These are phyloP conservation scores for Crucihimalaya himalaica DNA, from an alignment of 345 rosid genomes.

Conservation along the genomic window DNA sequence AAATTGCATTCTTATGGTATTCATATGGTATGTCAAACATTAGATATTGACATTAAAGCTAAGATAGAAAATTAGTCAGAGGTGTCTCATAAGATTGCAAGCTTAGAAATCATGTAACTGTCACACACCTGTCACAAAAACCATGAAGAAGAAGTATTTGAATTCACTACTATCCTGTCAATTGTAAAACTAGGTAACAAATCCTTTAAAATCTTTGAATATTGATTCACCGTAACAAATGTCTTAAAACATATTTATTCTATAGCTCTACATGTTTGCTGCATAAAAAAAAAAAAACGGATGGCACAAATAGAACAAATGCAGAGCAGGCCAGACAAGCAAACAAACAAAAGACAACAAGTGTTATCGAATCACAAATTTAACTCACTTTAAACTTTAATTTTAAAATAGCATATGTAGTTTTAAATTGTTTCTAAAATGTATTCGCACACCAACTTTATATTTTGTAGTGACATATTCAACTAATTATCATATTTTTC, in stretches of 20 bases:
- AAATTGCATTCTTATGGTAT: too few relatives aligned
- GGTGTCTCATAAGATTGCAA: not conserved
- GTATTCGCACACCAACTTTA: not conserved
- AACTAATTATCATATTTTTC: not conserved
- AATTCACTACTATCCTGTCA: conserved; percentile 1
- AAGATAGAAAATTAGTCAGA: not conserved
- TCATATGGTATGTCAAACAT: not conserved
- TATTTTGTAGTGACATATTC: not conserved
- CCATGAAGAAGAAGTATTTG: not conserved
- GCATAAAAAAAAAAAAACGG: not conserved
- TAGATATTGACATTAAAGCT: not conserved
- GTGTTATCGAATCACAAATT: not conserved
- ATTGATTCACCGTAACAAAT: not conserved
- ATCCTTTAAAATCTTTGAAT: conserved; percentile 22
- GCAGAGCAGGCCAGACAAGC: not conserved
- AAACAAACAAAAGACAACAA: not conserved
- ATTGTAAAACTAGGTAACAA: conserved; percentile 20
- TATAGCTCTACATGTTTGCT: not conserved
- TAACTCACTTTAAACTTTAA: not conserved
- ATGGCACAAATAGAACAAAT: not conserved
- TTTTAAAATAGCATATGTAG: too few relatives aligned
- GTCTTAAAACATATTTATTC: not conserved
- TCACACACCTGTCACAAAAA: conserved; percentile 3
- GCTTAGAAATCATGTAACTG: not conserved
- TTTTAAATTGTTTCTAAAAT: not conserved